Evolutionary conservation across 257 asterid genomes (phyloP).

Genomic region (Primulina eburnea): DNA sequence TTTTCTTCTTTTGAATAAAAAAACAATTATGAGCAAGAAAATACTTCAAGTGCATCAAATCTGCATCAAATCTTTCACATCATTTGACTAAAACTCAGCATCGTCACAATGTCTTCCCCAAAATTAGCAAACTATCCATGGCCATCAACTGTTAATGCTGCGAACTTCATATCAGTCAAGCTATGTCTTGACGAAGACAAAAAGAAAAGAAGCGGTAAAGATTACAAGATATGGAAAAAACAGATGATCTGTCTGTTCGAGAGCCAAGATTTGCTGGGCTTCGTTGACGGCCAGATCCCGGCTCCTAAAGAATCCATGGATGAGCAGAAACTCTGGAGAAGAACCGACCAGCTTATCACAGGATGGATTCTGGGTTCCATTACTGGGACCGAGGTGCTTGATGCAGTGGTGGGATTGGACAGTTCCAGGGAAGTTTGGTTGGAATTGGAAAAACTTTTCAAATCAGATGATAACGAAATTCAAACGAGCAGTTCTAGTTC

Average conservation of each 20-base stretch:
- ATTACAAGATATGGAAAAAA: not conserved
- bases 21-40: too few relatives aligned
- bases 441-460: not conserved
- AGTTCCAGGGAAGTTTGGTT: not conserved
- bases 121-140: not conserved
- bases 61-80: too few relatives aligned
- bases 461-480: not conserved
- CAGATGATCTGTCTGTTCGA: not conserved
- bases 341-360: not conserved
- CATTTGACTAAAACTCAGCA: not conserved
- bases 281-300: not conserved
- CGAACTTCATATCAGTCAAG: not conserved
- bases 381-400: not conserved
- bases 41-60: too few relatives aligned
- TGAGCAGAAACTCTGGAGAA: not conserved
- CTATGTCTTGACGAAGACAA: not conserved
- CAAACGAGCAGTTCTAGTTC: not conserved
- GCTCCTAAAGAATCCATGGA: not conserved
- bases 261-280: not conserved
- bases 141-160: not conserved
- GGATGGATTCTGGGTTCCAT: not conserved
- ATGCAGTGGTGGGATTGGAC: not conserved
- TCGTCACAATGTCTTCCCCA: not conserved
- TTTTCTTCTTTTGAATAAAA: too few relatives aligned
- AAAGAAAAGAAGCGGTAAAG: not conserved